phyloP scores from a whole-genome alignment of 228 moss, liverwort and hornwort genomes.

The Sphagnum fallax region DNA sequence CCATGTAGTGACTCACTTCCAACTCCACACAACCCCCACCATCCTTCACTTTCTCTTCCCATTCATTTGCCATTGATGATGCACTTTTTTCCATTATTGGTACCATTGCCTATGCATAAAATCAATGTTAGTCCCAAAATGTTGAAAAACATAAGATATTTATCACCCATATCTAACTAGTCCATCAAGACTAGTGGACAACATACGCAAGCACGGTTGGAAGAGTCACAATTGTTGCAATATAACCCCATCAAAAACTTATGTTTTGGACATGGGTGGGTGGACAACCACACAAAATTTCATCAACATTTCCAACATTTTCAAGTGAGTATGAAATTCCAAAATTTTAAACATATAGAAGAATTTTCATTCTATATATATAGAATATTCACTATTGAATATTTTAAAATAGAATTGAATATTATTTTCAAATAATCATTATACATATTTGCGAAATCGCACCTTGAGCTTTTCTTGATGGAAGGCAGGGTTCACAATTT shows the following conservation, averaged over 20 bases:
- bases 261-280: background rate
- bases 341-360: too few relatives aligned
- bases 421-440: too few relatives aligned
- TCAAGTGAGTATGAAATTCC: too few relatives aligned
- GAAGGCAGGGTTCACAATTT: too few relatives aligned
- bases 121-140: background rate
- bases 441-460: too few relatives aligned
- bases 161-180: background rate
- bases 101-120: constrained; percentile 2
- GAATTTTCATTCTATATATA: too few relatives aligned
- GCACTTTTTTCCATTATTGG: constrained; percentile 6
- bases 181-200: background rate
- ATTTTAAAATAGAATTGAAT: too few relatives aligned
- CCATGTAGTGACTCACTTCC: constrained; percentile 11
- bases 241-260: background rate
- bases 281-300: background rate
- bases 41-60: background rate
- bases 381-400: too few relatives aligned
- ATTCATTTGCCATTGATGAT: constrained; percentile 2
- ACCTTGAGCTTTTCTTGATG: too few relatives aligned
- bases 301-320: background rate
- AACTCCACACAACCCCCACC: constrained; percentile 11
- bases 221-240: too few relatives aligned
- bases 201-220: background rate
- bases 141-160: background rate